These are phyloP conservation scores for Volvox reticuliferus DNA, from an alignment of 139 green algal species.

Conservation along the genomic window DNA sequence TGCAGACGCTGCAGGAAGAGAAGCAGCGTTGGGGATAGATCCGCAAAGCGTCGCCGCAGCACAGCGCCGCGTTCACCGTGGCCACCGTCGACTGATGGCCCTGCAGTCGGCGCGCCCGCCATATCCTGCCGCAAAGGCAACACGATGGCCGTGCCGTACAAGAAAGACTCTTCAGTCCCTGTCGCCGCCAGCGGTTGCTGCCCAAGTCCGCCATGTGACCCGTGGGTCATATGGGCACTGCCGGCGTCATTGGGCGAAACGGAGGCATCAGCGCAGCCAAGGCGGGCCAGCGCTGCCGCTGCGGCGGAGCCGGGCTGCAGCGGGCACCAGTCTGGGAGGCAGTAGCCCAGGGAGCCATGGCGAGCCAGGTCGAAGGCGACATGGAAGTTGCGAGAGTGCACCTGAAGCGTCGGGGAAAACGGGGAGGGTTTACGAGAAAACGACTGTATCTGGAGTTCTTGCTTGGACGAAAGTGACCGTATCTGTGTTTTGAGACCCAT, in stretches of 20 bases:
- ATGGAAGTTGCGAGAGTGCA: conserved; percentile 68
- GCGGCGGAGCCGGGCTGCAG: conserved; percentile 12
- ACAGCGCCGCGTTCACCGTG: background rate
- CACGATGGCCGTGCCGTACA: conserved; percentile 48
- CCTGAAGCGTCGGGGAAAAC: background rate
- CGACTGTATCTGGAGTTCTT: too few relatives aligned
- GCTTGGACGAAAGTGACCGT: too few relatives aligned
- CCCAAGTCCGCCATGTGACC: too few relatives aligned
- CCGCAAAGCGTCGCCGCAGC: conserved; percentile 56
- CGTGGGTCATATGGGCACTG: background rate
- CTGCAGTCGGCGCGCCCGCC: background rate
- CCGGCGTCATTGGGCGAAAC: background rate
- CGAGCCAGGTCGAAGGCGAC: conserved; percentile 61
- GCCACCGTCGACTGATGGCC: too few relatives aligned
- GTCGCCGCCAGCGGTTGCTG: too few relatives aligned
- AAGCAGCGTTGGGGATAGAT: conserved; percentile 64
- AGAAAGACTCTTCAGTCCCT: too few relatives aligned
- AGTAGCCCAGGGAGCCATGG: conserved; percentile 64
- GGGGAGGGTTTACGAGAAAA: background rate
- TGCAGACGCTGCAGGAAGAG: conserved; percentile 68
- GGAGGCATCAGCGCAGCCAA: conserved; percentile 11
- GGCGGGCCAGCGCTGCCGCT: background rate
- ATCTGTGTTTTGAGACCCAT: too few relatives aligned
- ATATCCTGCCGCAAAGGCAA: conserved; percentile 55
- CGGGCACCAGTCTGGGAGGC: conserved; percentile 65